Conservation (phyloP, 2,329 filamentous ascomycete genomes). For the Monosporascus cannonballus region DNA sequence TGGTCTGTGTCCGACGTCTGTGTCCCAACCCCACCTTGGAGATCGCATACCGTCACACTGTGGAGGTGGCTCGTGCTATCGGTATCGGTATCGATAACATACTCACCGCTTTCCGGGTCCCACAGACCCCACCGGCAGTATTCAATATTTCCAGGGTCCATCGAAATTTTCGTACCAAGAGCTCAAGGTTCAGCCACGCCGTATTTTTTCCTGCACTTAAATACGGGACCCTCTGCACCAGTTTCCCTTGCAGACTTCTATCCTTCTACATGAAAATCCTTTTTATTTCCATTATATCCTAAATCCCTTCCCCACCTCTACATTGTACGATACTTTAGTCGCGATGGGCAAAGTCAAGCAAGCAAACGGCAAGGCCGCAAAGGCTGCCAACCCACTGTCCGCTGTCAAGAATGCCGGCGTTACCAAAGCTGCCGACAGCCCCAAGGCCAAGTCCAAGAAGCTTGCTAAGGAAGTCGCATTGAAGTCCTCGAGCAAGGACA, state of each 20-base stretch:
- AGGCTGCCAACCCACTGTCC: constrained; percentile 44
- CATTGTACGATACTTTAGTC: constrained; percentile 17
- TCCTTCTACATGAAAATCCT: not conserved
- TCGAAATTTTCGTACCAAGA: constrained; percentile 12
- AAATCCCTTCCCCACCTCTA: constrained; percentile 9
- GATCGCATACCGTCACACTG: not conserved
- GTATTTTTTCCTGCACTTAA: constrained; percentile 15
- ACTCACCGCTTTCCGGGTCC: constrained; percentile 22
- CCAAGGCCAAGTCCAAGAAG: constrained; percentile 63
- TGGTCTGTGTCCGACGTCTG: not conserved
- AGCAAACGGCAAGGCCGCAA: constrained; percentile 46
- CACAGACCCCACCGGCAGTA: constrained; percentile 19
- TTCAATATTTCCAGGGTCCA: constrained; percentile 15
- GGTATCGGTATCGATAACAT: not conserved
- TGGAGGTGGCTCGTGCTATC: constrained; percentile 6
- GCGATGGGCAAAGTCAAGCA: constrained; percentile 65
- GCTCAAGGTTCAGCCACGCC: constrained; percentile 10
- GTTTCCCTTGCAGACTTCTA: not conserved
- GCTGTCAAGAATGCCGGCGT: constrained; percentile 61
- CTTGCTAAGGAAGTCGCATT: constrained; percentile 53
- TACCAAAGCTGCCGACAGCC: constrained; percentile 59
- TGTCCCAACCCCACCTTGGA: no score
- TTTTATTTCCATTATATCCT: constrained; percentile 5
- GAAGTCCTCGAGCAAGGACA: constrained; percentile 33
- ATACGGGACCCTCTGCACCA: not conserved